Percentiles rank a stretch among this genome's conserved stretches.
Evolutionary conservation across 2,329 filamentous ascomycete species (phyloP).

Genomic region (Xylariaceae sp.): DNA sequence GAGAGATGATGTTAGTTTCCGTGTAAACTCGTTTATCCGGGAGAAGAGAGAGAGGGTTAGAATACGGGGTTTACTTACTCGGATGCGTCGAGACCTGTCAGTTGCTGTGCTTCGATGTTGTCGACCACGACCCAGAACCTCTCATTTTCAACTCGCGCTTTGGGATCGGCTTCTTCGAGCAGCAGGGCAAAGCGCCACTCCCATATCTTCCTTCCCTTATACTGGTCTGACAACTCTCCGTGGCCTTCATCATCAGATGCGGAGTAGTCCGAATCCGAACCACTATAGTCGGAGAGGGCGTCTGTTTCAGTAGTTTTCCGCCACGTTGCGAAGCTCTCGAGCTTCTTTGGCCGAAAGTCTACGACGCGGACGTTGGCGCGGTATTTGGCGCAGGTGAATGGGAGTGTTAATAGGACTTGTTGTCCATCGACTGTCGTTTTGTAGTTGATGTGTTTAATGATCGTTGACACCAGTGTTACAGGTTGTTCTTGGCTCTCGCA

Average conservation of each 20-base stretch:
- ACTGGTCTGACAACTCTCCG: slow-evolving; percentile 22
- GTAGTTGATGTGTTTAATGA: slow-evolving; percentile 39
- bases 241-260: slow-evolving; percentile 29
- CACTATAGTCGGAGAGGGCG: slow-evolving; percentile 43
- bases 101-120: slow-evolving; percentile 48
- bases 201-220: slow-evolving; percentile 49
- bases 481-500: slow-evolving; percentile 41
- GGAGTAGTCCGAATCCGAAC: slow-evolving; percentile 26
- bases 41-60: neutral
- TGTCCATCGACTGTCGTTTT: slow-evolving; percentile 41
- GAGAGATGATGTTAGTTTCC: no score
- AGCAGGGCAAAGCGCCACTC: slow-evolving; percentile 81
- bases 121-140: slow-evolving; percentile 67
- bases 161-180: slow-evolving; percentile 63
- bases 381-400: slow-evolving; percentile 73
- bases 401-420: slow-evolving; percentile 44
- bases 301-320: slow-evolving; percentile 45
- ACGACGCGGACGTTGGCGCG: slow-evolving; percentile 69
- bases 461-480: slow-evolving; percentile 34
- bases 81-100: slow-evolving; percentile 45
- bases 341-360: slow-evolving; percentile 67
- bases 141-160: slow-evolving; percentile 35
- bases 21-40: slow-evolving; percentile 5
- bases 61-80: slow-evolving; percentile 31
- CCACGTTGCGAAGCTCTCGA: slow-evolving; percentile 66